A percentile compares a stretch with the other conserved stretches of the same genome.
Conservation (phyloP, 2,329 filamentous ascomycete species). For the Penicillium sp. region DNA sequence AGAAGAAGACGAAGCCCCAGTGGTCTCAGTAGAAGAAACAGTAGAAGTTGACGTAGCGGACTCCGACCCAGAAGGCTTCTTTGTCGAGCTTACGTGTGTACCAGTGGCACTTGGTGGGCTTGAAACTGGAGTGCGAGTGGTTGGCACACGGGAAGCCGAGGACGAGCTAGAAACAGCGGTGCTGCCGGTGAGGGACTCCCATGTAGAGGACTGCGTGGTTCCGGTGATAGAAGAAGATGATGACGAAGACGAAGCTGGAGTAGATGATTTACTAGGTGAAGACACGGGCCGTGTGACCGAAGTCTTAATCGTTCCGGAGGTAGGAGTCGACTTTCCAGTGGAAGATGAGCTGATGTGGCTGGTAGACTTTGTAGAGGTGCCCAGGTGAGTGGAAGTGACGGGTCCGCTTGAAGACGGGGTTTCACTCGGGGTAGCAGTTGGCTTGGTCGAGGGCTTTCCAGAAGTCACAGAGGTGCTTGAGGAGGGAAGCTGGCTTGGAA, state of each 20-base stretch:
- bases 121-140: neutral
- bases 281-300: neutral
- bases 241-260: constrained; percentile 5
- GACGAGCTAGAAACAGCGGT: constrained; percentile 10
- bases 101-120: constrained; percentile 5
- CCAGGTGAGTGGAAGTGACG: neutral
- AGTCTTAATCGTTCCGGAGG: neutral
- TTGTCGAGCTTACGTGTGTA: constrained; percentile 2
- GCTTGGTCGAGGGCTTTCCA: neutral
- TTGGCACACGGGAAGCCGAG: constrained; percentile 1
- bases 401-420: neutral
- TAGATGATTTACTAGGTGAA: constrained; percentile 1
- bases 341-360: neutral
- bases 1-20: no score
- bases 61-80: neutral
- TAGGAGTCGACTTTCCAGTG: neutral
- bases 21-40: neutral
- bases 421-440: neutral
- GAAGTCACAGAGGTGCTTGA: neutral
- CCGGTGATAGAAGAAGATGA: no score
- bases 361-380: neutral
- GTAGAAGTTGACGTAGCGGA: neutral
- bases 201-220: constrained; percentile 6
- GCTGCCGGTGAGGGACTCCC: constrained; percentile 4
- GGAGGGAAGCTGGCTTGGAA: neutral